Percentiles rank a stretch among this genome's conserved stretches.
phyloP scores from a whole-genome alignment of 495 filamentous ascomycete genomes.

The Aspergillus heteromorphus region DNA sequence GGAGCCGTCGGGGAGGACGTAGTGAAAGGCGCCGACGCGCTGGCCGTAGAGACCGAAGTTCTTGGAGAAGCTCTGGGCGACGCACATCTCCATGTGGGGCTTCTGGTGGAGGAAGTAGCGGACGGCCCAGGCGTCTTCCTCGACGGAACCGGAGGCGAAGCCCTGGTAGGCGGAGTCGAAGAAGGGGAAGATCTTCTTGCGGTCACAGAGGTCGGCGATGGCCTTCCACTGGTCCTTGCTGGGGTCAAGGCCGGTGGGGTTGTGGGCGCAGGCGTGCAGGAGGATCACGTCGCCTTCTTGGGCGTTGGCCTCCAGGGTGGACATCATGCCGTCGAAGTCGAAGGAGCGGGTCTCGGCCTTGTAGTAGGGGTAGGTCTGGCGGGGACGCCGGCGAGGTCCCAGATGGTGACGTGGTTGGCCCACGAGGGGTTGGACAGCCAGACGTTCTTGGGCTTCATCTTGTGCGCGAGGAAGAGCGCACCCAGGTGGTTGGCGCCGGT shows the following conservation, averaged over 20 bases:
- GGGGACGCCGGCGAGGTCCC: slow-evolving; percentile 38
- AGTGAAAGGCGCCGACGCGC: slow-evolving; percentile 47
- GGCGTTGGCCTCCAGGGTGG: slow-evolving; percentile 38
- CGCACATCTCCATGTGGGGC: slow-evolving; percentile 45
- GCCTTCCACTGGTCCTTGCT: slow-evolving; percentile 49
- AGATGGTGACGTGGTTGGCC: slow-evolving; percentile 47
- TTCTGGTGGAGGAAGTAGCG: slow-evolving; percentile 48
- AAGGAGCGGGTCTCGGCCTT: slow-evolving; percentile 38
- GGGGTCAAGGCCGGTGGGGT: slow-evolving; percentile 51
- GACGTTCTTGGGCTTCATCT: slow-evolving; percentile 41
- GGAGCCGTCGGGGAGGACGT: slow-evolving; percentile 30
- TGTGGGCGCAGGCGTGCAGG: slow-evolving; percentile 52
- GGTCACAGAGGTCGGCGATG: slow-evolving; percentile 46
- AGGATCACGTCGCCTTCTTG: slow-evolving; percentile 41
- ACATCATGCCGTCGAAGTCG: slow-evolving; percentile 44
- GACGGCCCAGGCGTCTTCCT: slow-evolving; percentile 51
- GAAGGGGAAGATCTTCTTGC: slow-evolving; percentile 49
- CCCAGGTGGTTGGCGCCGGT: slow-evolving; percentile 89
- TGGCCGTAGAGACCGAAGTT: slow-evolving; percentile 54
- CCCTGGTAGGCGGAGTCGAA: slow-evolving; percentile 55
- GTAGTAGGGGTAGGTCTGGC: slow-evolving; percentile 48
- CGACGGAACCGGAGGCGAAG: slow-evolving; percentile 49
- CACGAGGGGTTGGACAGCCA: slow-evolving; percentile 48
- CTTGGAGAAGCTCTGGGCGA: slow-evolving; percentile 51
- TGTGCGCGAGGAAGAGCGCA: slow-evolving; percentile 69